Evolutionary conservation across 1,139 yeast species (phyloP), one percentile per base, ranked within the genome.

Genomic region (Petasospora fabianii): DNA sequence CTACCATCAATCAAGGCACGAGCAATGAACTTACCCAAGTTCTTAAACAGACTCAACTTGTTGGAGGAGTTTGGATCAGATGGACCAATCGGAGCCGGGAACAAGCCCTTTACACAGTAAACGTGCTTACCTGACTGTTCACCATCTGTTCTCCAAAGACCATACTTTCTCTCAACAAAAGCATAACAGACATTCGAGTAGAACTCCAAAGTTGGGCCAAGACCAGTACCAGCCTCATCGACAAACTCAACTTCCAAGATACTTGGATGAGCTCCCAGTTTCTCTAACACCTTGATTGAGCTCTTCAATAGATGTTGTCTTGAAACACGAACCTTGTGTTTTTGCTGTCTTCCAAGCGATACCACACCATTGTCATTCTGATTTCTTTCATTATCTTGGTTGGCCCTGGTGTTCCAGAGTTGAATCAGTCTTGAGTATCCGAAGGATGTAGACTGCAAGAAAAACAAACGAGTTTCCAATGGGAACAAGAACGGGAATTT

Each of bases 201-300:
- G 56, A 92, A 92, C 60, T 92, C 98, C 46, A 90, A 68, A 0
- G 98, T 92, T 3, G 98, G 98, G 0, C 98, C 98, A 36, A 88
- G 65, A 0, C 98, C 98, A 1, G 96, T 83, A 11, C 98, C 98
- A n/a, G 75, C 96, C 58, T 92, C 98, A 52, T 84, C 90, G 50
- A 75, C 80, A 55, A 84, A 92, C 57, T 90, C 97, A 43, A 92
- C 81, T 53, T 92, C 97, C 33, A 92, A 65, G 7, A 86, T 70
- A 27, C 88, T 84, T 0, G 96, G 92, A 14, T 83, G 75, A 0
- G 87, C 65, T 0, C 95, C 96, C 59, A 87, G 84, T 40, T 77
- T 66, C 30, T 78, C 82, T 63, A 92, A 68, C 1, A 90, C 84
- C 54, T 86, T 86, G 34, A 84, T 63, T 0, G 96, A 95, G 49